These are phyloP conservation scores for Physaria fendleri DNA, from an alignment of 345 rosid species.

Conservation along the genomic window DNA sequence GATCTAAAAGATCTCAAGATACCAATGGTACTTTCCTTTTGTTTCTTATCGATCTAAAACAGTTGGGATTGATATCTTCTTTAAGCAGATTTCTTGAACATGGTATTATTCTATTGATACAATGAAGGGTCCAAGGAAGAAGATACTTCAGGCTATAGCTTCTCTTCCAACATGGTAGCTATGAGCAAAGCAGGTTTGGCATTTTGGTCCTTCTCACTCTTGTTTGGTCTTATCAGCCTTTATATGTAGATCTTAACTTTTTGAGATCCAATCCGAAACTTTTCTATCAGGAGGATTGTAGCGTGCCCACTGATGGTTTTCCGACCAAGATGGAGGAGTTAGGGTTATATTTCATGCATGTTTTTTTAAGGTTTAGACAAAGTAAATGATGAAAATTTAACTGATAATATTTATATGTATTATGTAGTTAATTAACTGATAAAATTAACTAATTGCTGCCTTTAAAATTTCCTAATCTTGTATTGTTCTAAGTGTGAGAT, in stretches of 20 bases:
- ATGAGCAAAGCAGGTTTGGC: constrained; percentile 6
- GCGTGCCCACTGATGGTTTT: no score
- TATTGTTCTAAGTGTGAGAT: no score
- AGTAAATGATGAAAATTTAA: no score
- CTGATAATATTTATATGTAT: no score
- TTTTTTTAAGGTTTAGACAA: no score
- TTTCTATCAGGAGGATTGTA: constrained; percentile 7
- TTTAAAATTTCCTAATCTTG: no score
- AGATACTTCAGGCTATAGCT: constrained; percentile 69
- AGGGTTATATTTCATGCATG: no score
- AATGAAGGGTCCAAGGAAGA: constrained; percentile 91
- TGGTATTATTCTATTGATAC: not conserved
- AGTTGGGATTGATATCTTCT: not conserved
- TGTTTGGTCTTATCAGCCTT: constrained; percentile 3
- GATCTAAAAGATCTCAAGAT: constrained; percentile 91
- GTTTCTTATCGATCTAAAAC: not conserved
- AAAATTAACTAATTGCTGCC: no score
- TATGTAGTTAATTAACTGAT: no score
- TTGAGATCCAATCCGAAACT: constrained; percentile 13
- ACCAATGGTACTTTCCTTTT: constrained; percentile 68
- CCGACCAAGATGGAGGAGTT: no score
- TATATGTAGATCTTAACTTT: not conserved
- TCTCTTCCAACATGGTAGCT: constrained; percentile 44
- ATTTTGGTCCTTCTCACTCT: not conserved
- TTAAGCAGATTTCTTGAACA: not conserved